These are phyloP conservation scores for Neoboletus brunneissimus DNA, from an alignment of 768 basidiomycete genomes.

Conservation along the genomic window DNA sequence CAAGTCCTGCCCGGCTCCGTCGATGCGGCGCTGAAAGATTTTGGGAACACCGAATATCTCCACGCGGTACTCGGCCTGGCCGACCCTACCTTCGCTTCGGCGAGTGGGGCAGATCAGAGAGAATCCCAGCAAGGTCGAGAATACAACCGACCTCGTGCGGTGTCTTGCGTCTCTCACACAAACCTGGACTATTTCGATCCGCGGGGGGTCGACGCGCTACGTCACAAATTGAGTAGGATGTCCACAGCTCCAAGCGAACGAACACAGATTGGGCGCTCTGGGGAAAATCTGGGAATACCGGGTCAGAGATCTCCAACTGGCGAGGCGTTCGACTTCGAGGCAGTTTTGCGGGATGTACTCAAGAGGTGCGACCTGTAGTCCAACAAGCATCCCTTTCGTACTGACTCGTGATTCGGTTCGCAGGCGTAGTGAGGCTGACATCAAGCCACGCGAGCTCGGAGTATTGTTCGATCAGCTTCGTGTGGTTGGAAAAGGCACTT, in stretches of 20 bases:
- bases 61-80: constrained; percentile 10
- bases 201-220: constrained; percentile 37
- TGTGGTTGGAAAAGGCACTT: constrained; percentile 58
- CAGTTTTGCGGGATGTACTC: constrained; percentile 24
- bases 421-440: constrained; percentile 49
- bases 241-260: constrained; percentile 11
- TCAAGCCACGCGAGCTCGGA: constrained; percentile 54
- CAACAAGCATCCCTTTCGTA: background rate
- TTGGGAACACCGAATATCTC: constrained; percentile 15
- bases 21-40: constrained; percentile 1
- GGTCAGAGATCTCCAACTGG: background rate
- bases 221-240: constrained; percentile 16
- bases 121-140: background rate
- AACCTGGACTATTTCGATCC: constrained; percentile 54
- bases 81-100: background rate
- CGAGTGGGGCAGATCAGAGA: background rate
- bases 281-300: background rate
- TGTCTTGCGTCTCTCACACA: constrained; percentile 33
- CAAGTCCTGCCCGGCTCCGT: background rate
- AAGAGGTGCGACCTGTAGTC: constrained; percentile 13
- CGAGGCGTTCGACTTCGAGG: constrained; percentile 35
- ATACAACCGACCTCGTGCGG: background rate
- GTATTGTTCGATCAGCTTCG: constrained; percentile 57
- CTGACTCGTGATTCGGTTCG: background rate
- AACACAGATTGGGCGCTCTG: background rate